Conservation (phyloP, 352 stramenopile genomes). For the Globisporangium takayamanum region DNA sequence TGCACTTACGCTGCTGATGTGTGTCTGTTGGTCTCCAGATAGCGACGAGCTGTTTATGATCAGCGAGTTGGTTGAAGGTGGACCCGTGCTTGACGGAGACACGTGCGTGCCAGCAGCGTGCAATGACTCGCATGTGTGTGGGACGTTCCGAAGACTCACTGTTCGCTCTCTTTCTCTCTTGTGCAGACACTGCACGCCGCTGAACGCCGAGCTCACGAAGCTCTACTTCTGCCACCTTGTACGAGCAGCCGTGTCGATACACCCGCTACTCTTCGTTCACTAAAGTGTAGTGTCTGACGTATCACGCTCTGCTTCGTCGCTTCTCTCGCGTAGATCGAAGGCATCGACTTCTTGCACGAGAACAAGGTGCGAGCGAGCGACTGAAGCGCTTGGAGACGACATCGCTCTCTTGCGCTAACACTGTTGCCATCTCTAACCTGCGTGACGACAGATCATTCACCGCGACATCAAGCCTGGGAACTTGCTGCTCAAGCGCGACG, state of each 20-base stretch:
- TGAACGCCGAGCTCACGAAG: slow-evolving; percentile 52
- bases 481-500: slow-evolving; percentile 52
- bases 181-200: slow-evolving; percentile 53
- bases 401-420: not conserved
- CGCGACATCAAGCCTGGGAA: slow-evolving; percentile 81
- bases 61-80: slow-evolving; percentile 71
- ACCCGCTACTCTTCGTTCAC: not conserved
- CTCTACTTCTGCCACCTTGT: slow-evolving; percentile 76
- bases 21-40: slow-evolving; percentile 24
- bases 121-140: not conserved
- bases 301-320: slow-evolving; percentile 23
- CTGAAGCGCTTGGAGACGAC: not conserved
- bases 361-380: slow-evolving; percentile 44
- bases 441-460: slow-evolving; percentile 56
- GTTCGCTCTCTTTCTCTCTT: not conserved
- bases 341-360: slow-evolving; percentile 75
- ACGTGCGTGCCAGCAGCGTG: slow-evolving; percentile 23
- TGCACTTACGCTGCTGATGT: not conserved
- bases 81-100: slow-evolving; percentile 58
- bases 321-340: slow-evolving; percentile 48
- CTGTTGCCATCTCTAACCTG: not conserved
- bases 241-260: slow-evolving; percentile 2
- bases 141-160: not conserved
- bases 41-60: slow-evolving; percentile 81
- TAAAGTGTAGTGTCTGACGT: not conserved